These are phyloP conservation scores for Trichoderma atroviride DNA, from an alignment of 2,329 filamentous ascomycete genomes.

Conservation along the genomic window DNA sequence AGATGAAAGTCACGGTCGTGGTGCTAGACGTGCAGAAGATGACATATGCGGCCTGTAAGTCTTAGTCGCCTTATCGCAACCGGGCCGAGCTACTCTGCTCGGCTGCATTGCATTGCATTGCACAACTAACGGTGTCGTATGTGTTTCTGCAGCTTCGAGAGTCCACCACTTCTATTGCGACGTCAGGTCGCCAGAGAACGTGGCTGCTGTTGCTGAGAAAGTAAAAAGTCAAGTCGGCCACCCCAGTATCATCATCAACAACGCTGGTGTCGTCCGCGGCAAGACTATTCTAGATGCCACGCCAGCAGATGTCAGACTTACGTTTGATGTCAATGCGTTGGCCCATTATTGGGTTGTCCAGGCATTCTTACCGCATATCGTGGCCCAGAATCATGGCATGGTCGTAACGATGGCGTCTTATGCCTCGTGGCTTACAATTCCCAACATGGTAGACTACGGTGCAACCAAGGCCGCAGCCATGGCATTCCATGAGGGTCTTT, in stretches of 20 bases:
- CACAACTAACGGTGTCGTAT: slow-evolving; percentile 3
- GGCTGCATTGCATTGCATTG: slow-evolving; percentile 23
- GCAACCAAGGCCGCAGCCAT: slow-evolving; percentile 67
- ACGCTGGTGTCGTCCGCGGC: slow-evolving; percentile 66
- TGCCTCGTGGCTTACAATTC: slow-evolving; percentile 62
- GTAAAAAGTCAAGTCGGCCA: slow-evolving; percentile 61
- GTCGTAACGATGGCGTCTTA: slow-evolving; percentile 70
- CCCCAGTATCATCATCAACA: slow-evolving; percentile 73
- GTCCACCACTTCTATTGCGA: slow-evolving; percentile 73
- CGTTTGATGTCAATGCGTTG: slow-evolving; percentile 72
- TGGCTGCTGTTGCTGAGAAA: slow-evolving; percentile 53
- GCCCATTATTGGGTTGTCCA: slow-evolving; percentile 68
- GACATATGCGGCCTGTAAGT: slow-evolving; percentile 54
- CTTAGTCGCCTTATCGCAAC: not conserved
- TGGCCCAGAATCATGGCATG: slow-evolving; percentile 68
- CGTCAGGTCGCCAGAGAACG: slow-evolving; percentile 60
- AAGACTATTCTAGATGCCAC: slow-evolving; percentile 62
- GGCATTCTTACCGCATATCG: slow-evolving; percentile 69
- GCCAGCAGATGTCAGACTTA: slow-evolving; percentile 63
- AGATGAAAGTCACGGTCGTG: slow-evolving; percentile 66
- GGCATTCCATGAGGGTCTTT: slow-evolving; percentile 68
- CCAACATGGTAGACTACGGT: slow-evolving; percentile 69
- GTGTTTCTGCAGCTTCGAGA: slow-evolving; percentile 43
- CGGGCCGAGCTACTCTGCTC: not conserved
- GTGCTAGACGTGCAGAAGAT: slow-evolving; percentile 70